Evolutionary conservation across 768 basidiomycete genomes (phyloP), one percentile per base, ranked within the genome.

Genomic region (Kwoniella mangroviensis): DNA sequence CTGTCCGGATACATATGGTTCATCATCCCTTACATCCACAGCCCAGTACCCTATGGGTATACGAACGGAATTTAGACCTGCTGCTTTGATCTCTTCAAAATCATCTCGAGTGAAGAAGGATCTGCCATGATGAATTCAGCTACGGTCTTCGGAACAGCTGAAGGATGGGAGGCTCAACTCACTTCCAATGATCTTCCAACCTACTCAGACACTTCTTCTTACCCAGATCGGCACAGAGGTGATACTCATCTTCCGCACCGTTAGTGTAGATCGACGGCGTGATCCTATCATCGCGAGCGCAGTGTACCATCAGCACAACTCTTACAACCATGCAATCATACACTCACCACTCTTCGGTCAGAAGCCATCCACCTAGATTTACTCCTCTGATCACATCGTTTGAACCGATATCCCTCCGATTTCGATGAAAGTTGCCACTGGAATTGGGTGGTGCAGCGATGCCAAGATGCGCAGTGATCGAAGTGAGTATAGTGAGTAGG

Each of bases 11-110:
- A 75, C 73, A 43, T 79, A 77, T 21, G 76, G 78, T 45, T 79
- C 78, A 54, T 73, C 54, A 26, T 76, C 67, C 11, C 13, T 17
- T 19, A 77, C 26, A 63, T 77, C 78, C 43, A 77, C 72, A 51
- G 78, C 78, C 78, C 78, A 79, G 66, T 80, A 82, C 17, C 79
- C 79, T 13, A 82, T 72, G 0, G 79, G 79, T 65, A 82, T 80
- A 17, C 81, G 65, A 2, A 82, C 54, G 0, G 77, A 69, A 34
- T 82, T 82, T 34, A 82, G 60, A 5, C 81, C 81, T 2, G 79
- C 77, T 2, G 63, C 61, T 53, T 75, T 73, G 59, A 82, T 82
- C 13, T 59, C 71, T 6, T 59, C 59, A 21, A 76, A 63, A 65
- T 80, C 79, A 54, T 72, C 70, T 24, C 63, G 51, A n/a, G 71